Conservation (phyloP, 345 rosid genomes). For the Salix suchowensis region DNA sequence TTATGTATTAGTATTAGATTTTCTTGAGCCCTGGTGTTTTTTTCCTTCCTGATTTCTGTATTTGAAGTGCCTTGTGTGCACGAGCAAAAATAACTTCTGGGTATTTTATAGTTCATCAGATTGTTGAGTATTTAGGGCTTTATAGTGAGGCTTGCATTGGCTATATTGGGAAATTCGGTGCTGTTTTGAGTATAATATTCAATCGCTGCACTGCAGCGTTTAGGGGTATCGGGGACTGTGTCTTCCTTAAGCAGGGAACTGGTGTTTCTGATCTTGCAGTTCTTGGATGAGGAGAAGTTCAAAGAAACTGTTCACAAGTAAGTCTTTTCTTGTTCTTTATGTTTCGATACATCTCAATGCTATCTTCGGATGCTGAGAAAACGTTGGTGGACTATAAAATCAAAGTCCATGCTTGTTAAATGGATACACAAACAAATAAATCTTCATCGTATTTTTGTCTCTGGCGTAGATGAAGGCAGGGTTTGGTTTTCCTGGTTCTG, state of each 20-base stretch:
- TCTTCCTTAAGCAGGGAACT: slow-evolving; percentile 26
- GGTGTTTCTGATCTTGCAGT: slow-evolving; percentile 21
- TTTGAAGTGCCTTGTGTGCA: background rate
- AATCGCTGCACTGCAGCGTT: slow-evolving; percentile 42
- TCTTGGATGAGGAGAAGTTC: slow-evolving; percentile 25
- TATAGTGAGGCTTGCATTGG: slow-evolving; percentile 6
- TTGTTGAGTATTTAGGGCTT: slow-evolving; percentile 1
- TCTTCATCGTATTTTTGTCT: background rate
- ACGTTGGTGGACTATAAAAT: background rate
- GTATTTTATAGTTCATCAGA: background rate
- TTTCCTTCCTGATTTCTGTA: background rate
- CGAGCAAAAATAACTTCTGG: slow-evolving; percentile 7
- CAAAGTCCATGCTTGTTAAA: background rate
- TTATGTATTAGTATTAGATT: background rate
- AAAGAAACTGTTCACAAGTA: slow-evolving; percentile 25
- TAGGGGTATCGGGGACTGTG: slow-evolving; percentile 39
- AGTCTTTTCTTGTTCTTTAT: background rate
- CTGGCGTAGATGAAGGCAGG: background rate
- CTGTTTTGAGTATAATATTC: slow-evolving; percentile 1
- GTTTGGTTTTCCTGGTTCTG: background rate
- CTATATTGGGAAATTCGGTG: background rate
- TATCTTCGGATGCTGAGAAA: slow-evolving; percentile 6
- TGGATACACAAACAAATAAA: background rate
- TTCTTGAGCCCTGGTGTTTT: background rate
- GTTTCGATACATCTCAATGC: background rate